Conservation (phyloP, 805 yeast genomes). For the Metschnikowia amazonensis region DNA sequence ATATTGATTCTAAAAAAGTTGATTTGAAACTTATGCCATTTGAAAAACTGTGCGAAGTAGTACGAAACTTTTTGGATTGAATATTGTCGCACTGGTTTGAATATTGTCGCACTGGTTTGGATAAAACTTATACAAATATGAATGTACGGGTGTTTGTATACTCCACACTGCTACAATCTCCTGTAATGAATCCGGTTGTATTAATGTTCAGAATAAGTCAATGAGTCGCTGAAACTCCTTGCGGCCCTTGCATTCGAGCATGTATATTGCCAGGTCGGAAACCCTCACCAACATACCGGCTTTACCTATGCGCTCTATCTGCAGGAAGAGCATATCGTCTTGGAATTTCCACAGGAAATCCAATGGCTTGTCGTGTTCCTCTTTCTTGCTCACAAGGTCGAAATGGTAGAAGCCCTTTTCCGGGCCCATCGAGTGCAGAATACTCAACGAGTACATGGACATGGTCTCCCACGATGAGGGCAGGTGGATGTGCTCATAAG, state of each 20-base stretch:
- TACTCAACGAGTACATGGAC: constrained; percentile 35
- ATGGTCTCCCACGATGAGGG: constrained; percentile 44
- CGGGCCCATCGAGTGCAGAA: constrained; percentile 25
- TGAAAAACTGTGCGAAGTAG: too few species aligned
- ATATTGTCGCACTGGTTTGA: too few species aligned
- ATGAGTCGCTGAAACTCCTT: constrained; percentile 32
- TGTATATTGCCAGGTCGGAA: constrained; percentile 28
- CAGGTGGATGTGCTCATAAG: constrained; percentile 25
- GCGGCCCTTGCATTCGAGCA: constrained; percentile 45
- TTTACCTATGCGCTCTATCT: constrained; percentile 38
- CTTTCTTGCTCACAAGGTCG: constrained; percentile 20
- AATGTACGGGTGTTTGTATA: too few species aligned
- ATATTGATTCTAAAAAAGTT: too few species aligned
- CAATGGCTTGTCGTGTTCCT: constrained; percentile 9
- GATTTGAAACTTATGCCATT: too few species aligned
- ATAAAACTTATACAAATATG: too few species aligned
- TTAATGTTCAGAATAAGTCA: constrained; percentile 3
- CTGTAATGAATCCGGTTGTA: too few species aligned
- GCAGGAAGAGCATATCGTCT: constrained; percentile 26
- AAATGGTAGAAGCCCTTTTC: constrained; percentile 28
- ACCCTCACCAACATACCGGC: constrained; percentile 40
- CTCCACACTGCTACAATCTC: too few species aligned
- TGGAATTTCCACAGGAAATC: constrained; percentile 30
- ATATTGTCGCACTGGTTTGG: too few species aligned
- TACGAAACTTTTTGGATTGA: too few species aligned